Evolutionary conservation across 768 basidiomycete species (phyloP), one percentile per base, ranked within the genome.

Genomic region (Clavaria fumosa): DNA sequence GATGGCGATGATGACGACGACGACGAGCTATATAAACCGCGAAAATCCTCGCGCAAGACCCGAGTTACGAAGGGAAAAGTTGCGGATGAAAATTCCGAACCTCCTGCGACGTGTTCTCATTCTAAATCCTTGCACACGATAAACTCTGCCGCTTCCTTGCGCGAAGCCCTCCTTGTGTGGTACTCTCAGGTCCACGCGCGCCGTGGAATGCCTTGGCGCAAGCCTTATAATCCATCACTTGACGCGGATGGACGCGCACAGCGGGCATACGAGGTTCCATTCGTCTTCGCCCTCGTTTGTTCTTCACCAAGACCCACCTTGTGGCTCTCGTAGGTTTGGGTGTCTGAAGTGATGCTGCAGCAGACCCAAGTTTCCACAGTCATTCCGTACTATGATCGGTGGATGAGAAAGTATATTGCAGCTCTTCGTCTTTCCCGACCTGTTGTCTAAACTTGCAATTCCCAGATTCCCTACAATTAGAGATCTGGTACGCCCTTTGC

Each of bases 261-360:
- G 55, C 61, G 88, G 34, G 91, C 89, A 5, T 95, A 97, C 50
- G 88, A 95, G 69, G 90, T 89, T 49, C 39, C 65, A 22, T 34
- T 12, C 7, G 19, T 33, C 23, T 12, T n/a, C 22, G 9, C 31
- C 42, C 11, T 31, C 6, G 5, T 39, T 37, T 23, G 20, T 11
- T 28, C 17, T 14, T 4, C 20, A 23, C 31, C 22, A 34, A 14
- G 12, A 7, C 1, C 23, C 33, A n/a, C n/a, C 21, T 26, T 31
- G 28, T 30, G 22, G 20, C 27, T 41, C 37, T 18, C 20, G 11
- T 46, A 83, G 83, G 81, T 88, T 18, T 86, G 84, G 82, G 67
- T 89, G 17, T 84, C 78, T 10, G 88, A 96, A 59, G 78, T 95
- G 40, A 95, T 95, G 91, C 66, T 91, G 2, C 91, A 97, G 55